phyloP scores from a whole-genome alignment of 2,329 filamentous ascomycete species.

The Colletotrichum tropicale region DNA sequence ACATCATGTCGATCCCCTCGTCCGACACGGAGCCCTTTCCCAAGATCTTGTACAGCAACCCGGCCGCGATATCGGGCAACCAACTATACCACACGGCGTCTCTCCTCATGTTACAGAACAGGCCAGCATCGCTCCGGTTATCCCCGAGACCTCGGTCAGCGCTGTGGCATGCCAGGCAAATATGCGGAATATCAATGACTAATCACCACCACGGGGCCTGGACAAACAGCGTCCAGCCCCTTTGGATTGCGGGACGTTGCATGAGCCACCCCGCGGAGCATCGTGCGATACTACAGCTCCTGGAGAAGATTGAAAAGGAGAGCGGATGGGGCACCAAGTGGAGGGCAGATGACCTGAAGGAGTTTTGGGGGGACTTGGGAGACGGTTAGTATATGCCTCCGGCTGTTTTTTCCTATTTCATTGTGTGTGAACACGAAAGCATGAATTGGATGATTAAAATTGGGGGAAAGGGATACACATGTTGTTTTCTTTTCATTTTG shows the following conservation, averaged over 20 bases:
- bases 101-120: constrained; percentile 53
- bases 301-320: constrained; percentile 53
- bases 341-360: constrained; percentile 55
- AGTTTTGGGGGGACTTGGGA: constrained; percentile 35
- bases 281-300: constrained; percentile 42
- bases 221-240: constrained; percentile 62
- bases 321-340: constrained; percentile 60
- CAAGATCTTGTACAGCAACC: constrained; percentile 55
- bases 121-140: constrained; percentile 31
- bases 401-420: neutral
- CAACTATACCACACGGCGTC: constrained; percentile 63
- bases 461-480: neutral
- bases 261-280: constrained; percentile 55
- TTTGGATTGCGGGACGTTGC: constrained; percentile 60
- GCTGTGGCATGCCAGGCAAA: constrained; percentile 59
- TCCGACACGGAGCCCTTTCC: constrained; percentile 49
- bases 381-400: constrained; percentile 18
- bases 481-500: neutral
- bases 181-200: constrained; percentile 60
- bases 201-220: constrained; percentile 61
- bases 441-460: neutral
- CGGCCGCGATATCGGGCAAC: constrained; percentile 60
- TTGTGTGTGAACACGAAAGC: neutral
- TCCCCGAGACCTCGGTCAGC: constrained; percentile 37
- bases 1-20: constrained; percentile 43